Evolutionary conservation across 768 basidiomycete species (phyloP).

Genomic region (Hypsizygus marmoreus): DNA sequence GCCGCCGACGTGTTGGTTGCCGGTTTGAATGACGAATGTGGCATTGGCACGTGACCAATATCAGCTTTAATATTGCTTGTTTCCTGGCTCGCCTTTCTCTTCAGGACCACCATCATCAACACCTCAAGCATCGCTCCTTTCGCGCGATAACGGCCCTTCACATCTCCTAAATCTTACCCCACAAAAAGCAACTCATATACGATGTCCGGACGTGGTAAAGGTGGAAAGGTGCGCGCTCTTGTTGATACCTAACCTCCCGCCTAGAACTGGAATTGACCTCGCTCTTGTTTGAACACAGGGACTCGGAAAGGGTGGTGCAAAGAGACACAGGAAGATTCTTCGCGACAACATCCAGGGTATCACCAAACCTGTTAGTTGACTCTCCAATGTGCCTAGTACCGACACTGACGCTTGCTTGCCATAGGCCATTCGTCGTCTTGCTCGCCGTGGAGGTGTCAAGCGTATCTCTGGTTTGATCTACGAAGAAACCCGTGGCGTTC

Average conservation of each 20-base stretch:
- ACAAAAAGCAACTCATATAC: not conserved
- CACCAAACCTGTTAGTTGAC: conserved; percentile 11
- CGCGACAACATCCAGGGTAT: conserved; percentile 82
- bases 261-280: too few relatives aligned
- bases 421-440: conserved; percentile 79
- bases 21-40: too few relatives aligned
- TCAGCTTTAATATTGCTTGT: conserved; percentile 14
- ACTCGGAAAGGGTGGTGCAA: conserved; percentile 79
- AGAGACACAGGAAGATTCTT: conserved; percentile 80
- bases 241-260: conserved; percentile 1
- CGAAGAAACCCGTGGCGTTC: conserved; percentile 81
- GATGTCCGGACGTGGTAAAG: conserved; percentile 82
- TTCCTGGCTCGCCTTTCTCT: not conserved
- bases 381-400: not conserved
- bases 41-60: too few relatives aligned
- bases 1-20: too few relatives aligned
- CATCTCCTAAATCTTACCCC: not conserved
- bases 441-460: conserved; percentile 84
- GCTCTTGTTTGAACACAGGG: conserved; percentile 52
- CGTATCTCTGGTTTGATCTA: conserved; percentile 76
- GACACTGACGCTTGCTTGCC: conserved; percentile 39
- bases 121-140: conserved; percentile 9
- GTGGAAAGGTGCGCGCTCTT: conserved; percentile 73
- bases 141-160: not conserved
- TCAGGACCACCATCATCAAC: conserved; percentile 29